Evolutionary conservation across 345 rosid genomes (phyloP).

Genomic region (Heritiera littoralis): DNA sequence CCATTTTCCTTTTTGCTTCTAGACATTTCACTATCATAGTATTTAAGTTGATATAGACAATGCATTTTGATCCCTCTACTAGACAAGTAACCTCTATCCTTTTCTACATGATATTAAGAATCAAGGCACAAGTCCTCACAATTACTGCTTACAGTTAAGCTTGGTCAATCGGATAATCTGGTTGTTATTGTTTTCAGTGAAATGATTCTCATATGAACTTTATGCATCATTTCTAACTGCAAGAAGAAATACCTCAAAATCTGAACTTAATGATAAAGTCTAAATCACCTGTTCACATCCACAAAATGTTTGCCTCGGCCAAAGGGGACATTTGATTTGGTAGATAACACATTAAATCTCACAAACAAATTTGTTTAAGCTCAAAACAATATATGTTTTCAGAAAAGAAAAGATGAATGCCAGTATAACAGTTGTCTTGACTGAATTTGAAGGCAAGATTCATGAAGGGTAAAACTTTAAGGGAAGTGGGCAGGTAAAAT

Average conservation of each 20-base stretch:
- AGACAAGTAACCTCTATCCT: constrained; percentile 10
- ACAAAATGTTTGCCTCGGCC: neutral
- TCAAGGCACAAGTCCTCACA: constrained; percentile 3
- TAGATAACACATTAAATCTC: neutral
- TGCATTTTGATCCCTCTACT: neutral
- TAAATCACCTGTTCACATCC: neutral
- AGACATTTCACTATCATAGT: neutral
- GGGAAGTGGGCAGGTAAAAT: constrained; percentile 27
- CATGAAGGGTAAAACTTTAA: neutral
- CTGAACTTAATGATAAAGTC: constrained; percentile 12
- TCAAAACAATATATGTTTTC: neutral
- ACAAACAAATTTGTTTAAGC: neutral
- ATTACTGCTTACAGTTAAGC: neutral
- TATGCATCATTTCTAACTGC: neutral
- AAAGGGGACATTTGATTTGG: neutral
- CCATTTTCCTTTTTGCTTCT: neutral
- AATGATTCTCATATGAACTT: neutral
- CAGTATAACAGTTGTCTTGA: neutral
- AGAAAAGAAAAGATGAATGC: neutral
- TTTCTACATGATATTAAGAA: neutral
- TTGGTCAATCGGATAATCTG: neutral
- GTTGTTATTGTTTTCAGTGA: neutral
- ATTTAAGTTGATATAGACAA: neutral
- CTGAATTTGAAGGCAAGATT: constrained; percentile 1
- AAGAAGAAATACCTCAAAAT: neutral